Conservation (phyloP, 2,329 filamentous ascomycete species). For the Dryadomyces sulphureus region DNA sequence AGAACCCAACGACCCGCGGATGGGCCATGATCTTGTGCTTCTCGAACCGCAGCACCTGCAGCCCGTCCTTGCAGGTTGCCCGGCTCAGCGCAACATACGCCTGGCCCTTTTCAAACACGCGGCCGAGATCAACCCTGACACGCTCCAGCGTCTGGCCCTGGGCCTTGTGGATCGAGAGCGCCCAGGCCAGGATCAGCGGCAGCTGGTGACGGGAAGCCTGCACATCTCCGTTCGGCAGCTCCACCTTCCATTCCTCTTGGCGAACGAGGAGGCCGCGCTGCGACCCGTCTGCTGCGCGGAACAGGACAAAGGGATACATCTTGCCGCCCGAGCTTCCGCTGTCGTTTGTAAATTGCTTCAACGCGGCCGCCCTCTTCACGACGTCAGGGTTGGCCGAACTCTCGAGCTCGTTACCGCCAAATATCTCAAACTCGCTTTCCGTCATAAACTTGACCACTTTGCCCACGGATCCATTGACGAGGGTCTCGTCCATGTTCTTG, state of each 20-base stretch:
- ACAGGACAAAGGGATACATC: conserved; percentile 67
- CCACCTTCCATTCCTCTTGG: conserved; percentile 89
- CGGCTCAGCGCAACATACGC: conserved; percentile 93
- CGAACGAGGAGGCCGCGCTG: conserved; percentile 65
- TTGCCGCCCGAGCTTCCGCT: neutral
- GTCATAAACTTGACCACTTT: conserved; percentile 68
- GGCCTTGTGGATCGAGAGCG: conserved; percentile 93
- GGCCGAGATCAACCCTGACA: conserved; percentile 85
- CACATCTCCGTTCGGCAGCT: conserved; percentile 86
- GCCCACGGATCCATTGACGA: conserved; percentile 90
- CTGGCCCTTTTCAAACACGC: conserved; percentile 92
- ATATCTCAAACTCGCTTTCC: conserved; percentile 24
- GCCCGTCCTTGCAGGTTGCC: conserved; percentile 71
- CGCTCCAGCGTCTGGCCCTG: conserved; percentile 88
- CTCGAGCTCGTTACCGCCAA: neutral
- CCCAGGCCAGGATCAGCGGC: conserved; percentile 91
- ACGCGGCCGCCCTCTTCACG: conserved; percentile 42
- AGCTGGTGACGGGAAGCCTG: conserved; percentile 74
- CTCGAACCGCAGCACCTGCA: conserved; percentile 83
- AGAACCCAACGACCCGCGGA: conserved; percentile 71
- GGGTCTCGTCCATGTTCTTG: conserved; percentile 88
- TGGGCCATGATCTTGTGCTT: conserved; percentile 90
- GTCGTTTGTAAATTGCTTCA: conserved; percentile 25
- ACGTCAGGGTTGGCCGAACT: conserved; percentile 24
- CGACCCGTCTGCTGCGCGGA: conserved; percentile 64